Base-by-base conservation (phyloP, 495 filamentous ascomycete genomes). In the Thozetella sp. region DNA sequence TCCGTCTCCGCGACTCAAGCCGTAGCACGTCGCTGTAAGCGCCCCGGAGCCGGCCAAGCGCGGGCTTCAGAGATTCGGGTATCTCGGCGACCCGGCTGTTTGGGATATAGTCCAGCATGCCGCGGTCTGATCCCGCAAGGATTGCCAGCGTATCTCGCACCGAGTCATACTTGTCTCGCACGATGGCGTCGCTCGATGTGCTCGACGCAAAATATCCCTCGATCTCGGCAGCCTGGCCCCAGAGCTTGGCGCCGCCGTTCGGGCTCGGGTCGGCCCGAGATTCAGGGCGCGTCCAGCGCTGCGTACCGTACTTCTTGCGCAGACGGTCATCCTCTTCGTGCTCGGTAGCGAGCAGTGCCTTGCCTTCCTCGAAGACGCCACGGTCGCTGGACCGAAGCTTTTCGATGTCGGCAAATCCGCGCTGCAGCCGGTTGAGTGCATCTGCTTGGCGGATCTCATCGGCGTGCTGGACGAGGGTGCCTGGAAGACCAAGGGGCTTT, bases 381-480 rank as follows among this genome's bases (percentile, higher is more conserved):
- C 80, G 71, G 67, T 97, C 90, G 60, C 87, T 90, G 1, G 80
- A 72, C 68, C 93, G 95, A 34, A 98, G 80, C 69, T 91, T 97
- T 37, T 90, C 86, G 4, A 91, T 96, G 65, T 98, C 93, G 6
- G 89, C 86, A 45, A 97, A 90, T 17, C 90, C 90, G 24, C 86
- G 83, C 51, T 88, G 83, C 2, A 99, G 71, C 19, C 88, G 80
- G 60, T 88, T 83, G 20, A 94, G 71, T 0, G 94, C 94, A 67
- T 96, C 92, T 63, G 93, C 91, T 68, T 98, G 94, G n/a, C 91
- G 84, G 53, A 99, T 88, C 66, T 98, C 95, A 64, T 99, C 96
- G 10, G 95, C 95, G 66, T 97, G 95, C 12, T 93, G 88, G 10
- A 91, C 83, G 2, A 99, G 73, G 0, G 84, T 88, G 6, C 90